Evolutionary conservation across 495 filamentous ascomycete genomes (phyloP).

Genomic region (Daldinia loculata): DNA sequence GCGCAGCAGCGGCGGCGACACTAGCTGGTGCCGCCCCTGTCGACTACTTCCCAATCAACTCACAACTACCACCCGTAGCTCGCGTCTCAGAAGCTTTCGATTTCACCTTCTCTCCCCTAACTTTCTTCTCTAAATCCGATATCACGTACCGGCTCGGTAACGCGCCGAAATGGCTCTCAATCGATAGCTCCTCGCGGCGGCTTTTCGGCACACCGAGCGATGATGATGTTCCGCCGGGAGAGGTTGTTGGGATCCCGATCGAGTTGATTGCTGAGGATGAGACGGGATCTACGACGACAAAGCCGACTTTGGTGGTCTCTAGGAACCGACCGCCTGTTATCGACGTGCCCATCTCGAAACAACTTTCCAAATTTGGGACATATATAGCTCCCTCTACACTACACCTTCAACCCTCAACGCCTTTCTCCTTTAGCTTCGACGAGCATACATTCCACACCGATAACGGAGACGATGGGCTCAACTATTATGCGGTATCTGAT

Average conservation of each 20-base stretch:
- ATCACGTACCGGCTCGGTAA: constrained; percentile 70
- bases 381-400: constrained; percentile 54
- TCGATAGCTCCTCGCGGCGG: constrained; percentile 68
- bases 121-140: constrained; percentile 64
- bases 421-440: constrained; percentile 52
- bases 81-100: constrained; percentile 68
- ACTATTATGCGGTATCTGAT: constrained; percentile 78
- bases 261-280: constrained; percentile 68
- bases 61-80: constrained; percentile 79
- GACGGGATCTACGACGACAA: constrained; percentile 63
- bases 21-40: constrained; percentile 43
- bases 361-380: constrained; percentile 51
- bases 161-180: constrained; percentile 72
- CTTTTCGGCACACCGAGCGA: constrained; percentile 71
- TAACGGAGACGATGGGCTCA: constrained; percentile 41
- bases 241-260: constrained; percentile 58
- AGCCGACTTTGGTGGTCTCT: constrained; percentile 70
- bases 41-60: constrained; percentile 75
- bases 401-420: constrained; percentile 47
- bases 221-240: constrained; percentile 62
- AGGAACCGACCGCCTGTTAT: constrained; percentile 52
- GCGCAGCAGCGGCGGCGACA: constrained; percentile 9
- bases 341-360: constrained; percentile 48
- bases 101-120: constrained; percentile 74
- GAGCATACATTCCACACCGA: constrained; percentile 50